Evolutionary conservation across 78 protist genomes (phyloP), one percentile per base, ranked within the genome.

Genomic region (Dictyostelium intermedium): DNA sequence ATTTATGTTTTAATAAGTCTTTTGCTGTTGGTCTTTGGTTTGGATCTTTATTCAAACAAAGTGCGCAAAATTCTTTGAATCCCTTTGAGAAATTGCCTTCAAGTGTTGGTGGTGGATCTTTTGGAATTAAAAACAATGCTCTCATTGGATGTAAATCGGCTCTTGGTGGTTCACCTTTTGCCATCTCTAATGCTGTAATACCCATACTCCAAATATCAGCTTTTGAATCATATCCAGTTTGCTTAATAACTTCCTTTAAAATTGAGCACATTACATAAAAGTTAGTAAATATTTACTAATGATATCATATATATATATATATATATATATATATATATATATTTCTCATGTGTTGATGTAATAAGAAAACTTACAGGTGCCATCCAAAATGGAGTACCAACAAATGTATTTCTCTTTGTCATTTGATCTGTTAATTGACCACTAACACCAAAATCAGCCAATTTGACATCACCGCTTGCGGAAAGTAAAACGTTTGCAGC

Each of bases 181-280:
- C 99, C 91, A 99, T 93, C 61, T 99, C 99, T 45, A 99, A 96
- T 6, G 99, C 99, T 5, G 99, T 99, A 93, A 99, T 99, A 45
- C 99, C 99, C 91, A 99, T 96, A 39, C 98, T 95, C 99, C 99
- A 99, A 37, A 99, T 98, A 95, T 99, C 99, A 3, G 99, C 99
- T 80, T 96, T 93, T 18, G 89, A 30, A 86, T 95, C 97, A 45
- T 97, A 93, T 0, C 96, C 96, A 27, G 84, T 25, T 87, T 97
- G 98, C 53, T 97, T 96, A 84, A 99, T 97, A 60, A 99, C 99
- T 76, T 85, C 94, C 85, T 70, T n/a, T n/a, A n/a, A n/a, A n/a
- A n/a, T n/a, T n/a, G n/a, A n/a, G n/a, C n/a, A n/a, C n/a, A n/a
- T n/a, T n/a, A n/a, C n/a, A n/a, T n/a, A n/a, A n/a, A n/a, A n/a